Conservation (phyloP, 495 filamentous ascomycete genomes). For the Neurospora sp. region DNA sequence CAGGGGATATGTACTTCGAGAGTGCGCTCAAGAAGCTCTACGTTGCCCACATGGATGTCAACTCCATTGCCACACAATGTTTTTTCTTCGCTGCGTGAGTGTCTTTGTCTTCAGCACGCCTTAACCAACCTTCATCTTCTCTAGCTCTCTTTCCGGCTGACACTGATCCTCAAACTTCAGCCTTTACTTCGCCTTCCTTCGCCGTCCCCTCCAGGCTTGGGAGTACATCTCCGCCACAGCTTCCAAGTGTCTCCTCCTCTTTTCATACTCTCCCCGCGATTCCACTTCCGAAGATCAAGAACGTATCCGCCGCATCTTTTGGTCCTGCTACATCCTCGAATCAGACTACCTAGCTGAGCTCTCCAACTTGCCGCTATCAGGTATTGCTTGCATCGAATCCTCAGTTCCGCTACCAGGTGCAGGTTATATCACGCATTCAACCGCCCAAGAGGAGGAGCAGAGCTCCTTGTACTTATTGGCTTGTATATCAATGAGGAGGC, state of each 20-base stretch:
- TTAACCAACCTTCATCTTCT: background rate
- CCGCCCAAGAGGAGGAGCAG: constrained; percentile 11
- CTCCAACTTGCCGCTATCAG: constrained; percentile 31
- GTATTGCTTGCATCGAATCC: constrained; percentile 35
- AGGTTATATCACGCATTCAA: constrained; percentile 14
- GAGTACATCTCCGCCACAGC: constrained; percentile 21
- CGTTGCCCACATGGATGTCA: constrained; percentile 23
- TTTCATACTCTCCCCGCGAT: constrained; percentile 17
- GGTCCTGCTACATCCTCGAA: constrained; percentile 40
- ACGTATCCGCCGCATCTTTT: constrained; percentile 37
- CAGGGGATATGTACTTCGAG: constrained; percentile 25
- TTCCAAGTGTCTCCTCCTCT: constrained; percentile 28
- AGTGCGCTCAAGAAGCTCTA: constrained; percentile 21
- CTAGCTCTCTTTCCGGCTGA: background rate
- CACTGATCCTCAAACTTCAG: constrained; percentile 4
- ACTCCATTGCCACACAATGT: constrained; percentile 23
- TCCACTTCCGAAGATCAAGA: constrained; percentile 24
- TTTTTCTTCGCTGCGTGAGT: constrained; percentile 26
- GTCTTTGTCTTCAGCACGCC: background rate
- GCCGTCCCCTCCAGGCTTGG: constrained; percentile 27
- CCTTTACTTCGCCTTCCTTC: constrained; percentile 27
- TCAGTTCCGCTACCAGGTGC: constrained; percentile 28
- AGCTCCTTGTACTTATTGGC: constrained; percentile 19
- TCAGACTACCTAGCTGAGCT: constrained; percentile 28
- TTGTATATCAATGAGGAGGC: constrained; percentile 17